Evolutionary conservation across 306 rosid genomes (phyloP).

Genomic region (Begonia masoniana): DNA sequence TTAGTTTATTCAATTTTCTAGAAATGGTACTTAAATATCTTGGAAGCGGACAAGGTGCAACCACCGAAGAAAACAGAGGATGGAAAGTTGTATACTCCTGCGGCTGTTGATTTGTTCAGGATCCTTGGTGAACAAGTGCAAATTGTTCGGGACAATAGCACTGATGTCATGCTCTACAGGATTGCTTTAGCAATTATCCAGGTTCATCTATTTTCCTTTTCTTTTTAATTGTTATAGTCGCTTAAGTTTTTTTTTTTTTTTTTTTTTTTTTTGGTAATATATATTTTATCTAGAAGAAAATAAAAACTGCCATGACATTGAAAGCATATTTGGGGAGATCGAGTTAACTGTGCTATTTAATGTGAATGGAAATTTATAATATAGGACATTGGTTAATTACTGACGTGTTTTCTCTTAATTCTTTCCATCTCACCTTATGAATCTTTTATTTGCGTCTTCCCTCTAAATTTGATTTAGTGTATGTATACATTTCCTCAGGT

Average conservation of each 20-base stretch:
- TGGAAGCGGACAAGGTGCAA: constrained; percentile 93
- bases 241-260: too few species aligned
- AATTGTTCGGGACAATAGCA: constrained; percentile 94
- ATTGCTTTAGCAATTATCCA: constrained; percentile 90
- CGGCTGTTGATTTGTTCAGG: constrained; percentile 96
- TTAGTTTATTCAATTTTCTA: constrained; percentile 20
- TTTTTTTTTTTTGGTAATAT: too few species aligned
- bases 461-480: constrained; percentile 4
- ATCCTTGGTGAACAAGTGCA: constrained; percentile 98
- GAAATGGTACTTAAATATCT: constrained; percentile 98
- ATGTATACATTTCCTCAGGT: constrained; percentile 27
- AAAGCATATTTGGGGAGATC: too few species aligned
- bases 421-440: too few species aligned
- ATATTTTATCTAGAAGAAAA: too few species aligned
- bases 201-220: constrained; percentile 22
- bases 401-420: too few species aligned
- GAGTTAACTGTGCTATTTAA: too few species aligned
- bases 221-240: background rate
- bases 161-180: constrained; percentile 92
- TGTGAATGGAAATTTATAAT: too few species aligned
- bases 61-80: constrained; percentile 96
- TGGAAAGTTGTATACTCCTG: constrained; percentile 94
- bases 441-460: background rate
- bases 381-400: too few species aligned
- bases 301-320: too few species aligned